Conservation (phyloP, 2,329 filamentous ascomycete genomes). For the Aaosphaeria arxii region DNA sequence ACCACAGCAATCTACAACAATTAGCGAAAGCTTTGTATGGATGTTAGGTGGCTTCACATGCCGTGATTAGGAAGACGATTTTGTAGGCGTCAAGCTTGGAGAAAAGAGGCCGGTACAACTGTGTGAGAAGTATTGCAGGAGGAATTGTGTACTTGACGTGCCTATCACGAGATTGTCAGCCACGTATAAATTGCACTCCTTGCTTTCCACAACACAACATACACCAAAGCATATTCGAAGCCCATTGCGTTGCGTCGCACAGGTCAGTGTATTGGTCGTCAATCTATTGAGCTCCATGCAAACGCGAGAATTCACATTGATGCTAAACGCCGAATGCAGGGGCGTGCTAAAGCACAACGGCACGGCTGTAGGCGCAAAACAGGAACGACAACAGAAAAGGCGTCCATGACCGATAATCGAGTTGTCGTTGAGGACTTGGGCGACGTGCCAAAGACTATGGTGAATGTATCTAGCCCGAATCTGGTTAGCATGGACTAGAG, state of each 20-base stretch:
- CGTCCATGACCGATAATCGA: too few relatives aligned
- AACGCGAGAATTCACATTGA: not conserved
- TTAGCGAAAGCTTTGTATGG: conserved; percentile 15
- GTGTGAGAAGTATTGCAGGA: conserved; percentile 56
- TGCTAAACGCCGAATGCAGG: not conserved
- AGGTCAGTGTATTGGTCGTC: not conserved
- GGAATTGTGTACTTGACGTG: conserved; percentile 68
- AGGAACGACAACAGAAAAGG: too few relatives aligned
- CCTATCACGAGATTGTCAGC: conserved; percentile 36
- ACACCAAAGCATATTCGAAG: conserved; percentile 62
- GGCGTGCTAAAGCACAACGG: too few relatives aligned
- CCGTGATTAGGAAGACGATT: conserved; percentile 56
- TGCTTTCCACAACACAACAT: conserved; percentile 32
- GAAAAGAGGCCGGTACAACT: conserved; percentile 60
- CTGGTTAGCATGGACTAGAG: too few relatives aligned
- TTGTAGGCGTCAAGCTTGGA: conserved; percentile 63
- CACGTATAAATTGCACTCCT: not conserved
- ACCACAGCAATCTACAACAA: conserved; percentile 56
- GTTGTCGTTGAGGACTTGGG: too few relatives aligned
- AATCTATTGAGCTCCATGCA: not conserved
- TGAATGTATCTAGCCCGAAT: too few relatives aligned
- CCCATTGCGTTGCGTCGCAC: conserved; percentile 45
- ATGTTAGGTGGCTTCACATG: conserved; percentile 15
- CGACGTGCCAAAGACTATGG: too few relatives aligned
- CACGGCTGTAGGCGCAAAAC: too few relatives aligned